Evolutionary conservation across 2,329 filamentous ascomycete species (phyloP), one percentile per base, ranked within the genome.

Genomic region (Calonectria crousiana): DNA sequence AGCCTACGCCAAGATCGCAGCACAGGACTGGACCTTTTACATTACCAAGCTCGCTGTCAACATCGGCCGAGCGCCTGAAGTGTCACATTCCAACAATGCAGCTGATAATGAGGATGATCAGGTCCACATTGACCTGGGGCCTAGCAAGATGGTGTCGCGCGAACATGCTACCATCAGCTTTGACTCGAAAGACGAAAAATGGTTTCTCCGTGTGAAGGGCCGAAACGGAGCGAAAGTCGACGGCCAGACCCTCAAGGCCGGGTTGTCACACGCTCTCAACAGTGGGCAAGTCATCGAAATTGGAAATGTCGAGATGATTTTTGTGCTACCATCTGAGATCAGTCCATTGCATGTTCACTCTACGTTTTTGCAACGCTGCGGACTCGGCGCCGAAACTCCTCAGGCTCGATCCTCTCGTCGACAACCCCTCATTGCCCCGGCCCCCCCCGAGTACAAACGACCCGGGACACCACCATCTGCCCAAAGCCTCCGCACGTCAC

Each of bases 291-390:
- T 98, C 53, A 93, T 99, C 72, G 95, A 98, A 82, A 95, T 98
- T 81, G 94, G 94, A 79, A 95, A 95, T 68, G 94, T 97, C 1
- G 96, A 99, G 87, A 99, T 99, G 97, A 96, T 98, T 89, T 99
- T 99, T 84, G 95, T 98, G 62, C 91, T 98, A n/a, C 96, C 97
- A 0, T 92, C 92, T 30, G 93, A 94, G 77, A 88, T 91, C 58
- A 88, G 87, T 71, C 90, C 91, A 30, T 89, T 95, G 32, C 88
- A 90, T 60, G 92, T 97, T 74, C 91, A 94, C 81, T 89, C 89
- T 28, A 90, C 87, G 80, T 95, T 94, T 81, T 89, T 94, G 20
- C 90, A 94, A 78, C 92, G 94, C 58, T 93, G 93, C 38, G 89
- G 91, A 32, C 86, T 92, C 38, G 83, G 85, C 62, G 67, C 76